phyloP scores from a whole-genome alignment of 1,284 basidiomycete genomes.

The Cutaneotrichosporon spelunceum region DNA sequence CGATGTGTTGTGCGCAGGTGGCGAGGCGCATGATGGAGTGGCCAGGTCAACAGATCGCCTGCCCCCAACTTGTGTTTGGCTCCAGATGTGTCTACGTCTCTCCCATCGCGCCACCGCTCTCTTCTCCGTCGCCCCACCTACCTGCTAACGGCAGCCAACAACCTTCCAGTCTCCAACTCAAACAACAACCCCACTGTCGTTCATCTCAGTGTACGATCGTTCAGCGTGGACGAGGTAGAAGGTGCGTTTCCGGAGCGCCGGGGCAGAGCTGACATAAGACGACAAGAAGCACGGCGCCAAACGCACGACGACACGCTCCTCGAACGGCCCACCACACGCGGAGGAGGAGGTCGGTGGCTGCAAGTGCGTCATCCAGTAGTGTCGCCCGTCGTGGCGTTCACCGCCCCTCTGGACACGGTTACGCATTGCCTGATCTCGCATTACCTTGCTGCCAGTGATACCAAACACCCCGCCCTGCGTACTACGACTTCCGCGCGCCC shows the following conservation, averaged over 20 bases:
- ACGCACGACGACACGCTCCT: conserved; percentile 18
- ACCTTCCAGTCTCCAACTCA: conserved; percentile 42
- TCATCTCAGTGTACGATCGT: conserved; percentile 72
- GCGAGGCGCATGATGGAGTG: background rate
- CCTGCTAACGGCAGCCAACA: conserved; percentile 32
- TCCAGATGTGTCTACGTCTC: background rate
- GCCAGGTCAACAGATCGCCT: background rate
- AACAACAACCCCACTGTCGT: conserved; percentile 63
- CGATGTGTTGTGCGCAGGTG: background rate
- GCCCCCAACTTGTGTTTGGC: background rate
- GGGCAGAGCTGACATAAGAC: conserved; percentile 8
- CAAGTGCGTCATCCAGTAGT: conserved; percentile 39
- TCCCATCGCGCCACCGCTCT: too few species aligned
- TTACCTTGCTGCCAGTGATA: background rate
- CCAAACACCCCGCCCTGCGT: background rate
- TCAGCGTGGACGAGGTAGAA: conserved; percentile 45
- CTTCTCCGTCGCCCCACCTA: background rate
- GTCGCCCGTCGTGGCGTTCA: background rate
- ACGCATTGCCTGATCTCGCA: background rate
- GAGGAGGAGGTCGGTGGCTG: conserved; percentile 43
- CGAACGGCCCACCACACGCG: conserved; percentile 11
- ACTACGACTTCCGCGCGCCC: background rate
- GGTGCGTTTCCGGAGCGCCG: conserved; percentile 26
- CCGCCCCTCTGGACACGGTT: background rate
- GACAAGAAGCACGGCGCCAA: conserved; percentile 17